Conservation (phyloP, 805 yeast species). For the Saccharomyces mikatae region DNA sequence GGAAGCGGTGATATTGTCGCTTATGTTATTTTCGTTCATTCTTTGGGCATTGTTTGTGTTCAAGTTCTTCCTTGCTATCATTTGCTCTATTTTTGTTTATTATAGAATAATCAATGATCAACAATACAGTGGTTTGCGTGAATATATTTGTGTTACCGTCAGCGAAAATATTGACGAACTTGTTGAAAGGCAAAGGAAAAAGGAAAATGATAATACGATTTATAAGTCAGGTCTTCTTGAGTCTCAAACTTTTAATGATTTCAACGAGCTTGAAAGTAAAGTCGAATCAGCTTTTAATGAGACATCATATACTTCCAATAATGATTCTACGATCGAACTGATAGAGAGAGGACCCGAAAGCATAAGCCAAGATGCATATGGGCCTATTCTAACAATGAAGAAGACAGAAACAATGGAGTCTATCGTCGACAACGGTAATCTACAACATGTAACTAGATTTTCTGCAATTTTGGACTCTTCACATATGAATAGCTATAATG, state of each 20-base stretch:
- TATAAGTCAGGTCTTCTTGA: slow-evolving; percentile 2
- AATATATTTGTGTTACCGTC: slow-evolving; percentile 53
- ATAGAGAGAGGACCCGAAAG: not conserved
- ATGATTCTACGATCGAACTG: slow-evolving; percentile 1
- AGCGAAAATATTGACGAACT: slow-evolving; percentile 48
- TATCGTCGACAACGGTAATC: not conserved
- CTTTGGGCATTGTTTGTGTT: slow-evolving; percentile 66
- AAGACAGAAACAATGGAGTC: not conserved
- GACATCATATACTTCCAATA: not conserved
- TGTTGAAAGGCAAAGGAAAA: slow-evolving; percentile 11
- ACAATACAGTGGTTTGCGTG: slow-evolving; percentile 41
- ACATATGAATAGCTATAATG: not conserved
- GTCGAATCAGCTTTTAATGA: not conserved
- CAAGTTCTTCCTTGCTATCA: slow-evolving; percentile 46
- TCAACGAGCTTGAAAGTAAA: not conserved
- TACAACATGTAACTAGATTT: not conserved
- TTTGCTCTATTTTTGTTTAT: slow-evolving; percentile 45
- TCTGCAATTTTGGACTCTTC: not conserved
- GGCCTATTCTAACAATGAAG: not conserved
- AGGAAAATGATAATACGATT: not conserved
- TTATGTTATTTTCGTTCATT: slow-evolving; percentile 67
- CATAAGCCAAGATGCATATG: not conserved
- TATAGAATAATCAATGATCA: slow-evolving; percentile 35
- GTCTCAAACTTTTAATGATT: too few species aligned
- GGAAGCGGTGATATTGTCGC: slow-evolving; percentile 64